phyloP scores from a whole-genome alignment of 257 asterid genomes.

The Solanum bulbocastanum region DNA sequence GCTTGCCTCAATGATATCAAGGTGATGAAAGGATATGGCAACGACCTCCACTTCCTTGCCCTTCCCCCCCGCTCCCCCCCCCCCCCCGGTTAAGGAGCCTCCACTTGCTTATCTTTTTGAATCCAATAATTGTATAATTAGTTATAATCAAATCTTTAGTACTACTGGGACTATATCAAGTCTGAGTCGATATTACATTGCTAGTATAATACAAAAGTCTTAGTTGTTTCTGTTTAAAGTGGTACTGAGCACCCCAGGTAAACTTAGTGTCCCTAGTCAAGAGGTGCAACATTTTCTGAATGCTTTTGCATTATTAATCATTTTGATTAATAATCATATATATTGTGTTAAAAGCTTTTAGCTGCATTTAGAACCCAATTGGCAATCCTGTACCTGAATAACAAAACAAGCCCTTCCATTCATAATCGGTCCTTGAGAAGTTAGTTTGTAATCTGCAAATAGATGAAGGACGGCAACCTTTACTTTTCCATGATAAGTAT shows the following conservation, averaged over 20 bases:
- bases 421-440: not conserved
- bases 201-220: not conserved
- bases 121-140: not conserved
- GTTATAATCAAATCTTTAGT: not conserved
- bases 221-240: not conserved
- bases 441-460: not conserved
- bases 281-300: not conserved
- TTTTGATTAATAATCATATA: not conserved
- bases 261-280: not conserved
- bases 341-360: not conserved
- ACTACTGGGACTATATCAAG: not conserved
- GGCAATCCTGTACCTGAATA: not conserved
- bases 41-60: not conserved
- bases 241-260: not conserved
- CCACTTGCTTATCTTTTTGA: not conserved
- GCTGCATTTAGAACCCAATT: not conserved
- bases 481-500: not conserved
- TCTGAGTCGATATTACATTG: not conserved
- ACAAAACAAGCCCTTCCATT: not conserved
- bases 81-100: not conserved
- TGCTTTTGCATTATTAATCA: not conserved
- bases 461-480: not conserved
- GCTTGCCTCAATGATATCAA: not conserved
- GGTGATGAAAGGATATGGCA: not conserved
- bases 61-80: no score